Evolutionary conservation across 306 rosid species (phyloP).

Genomic region (Potentilla sterilis): DNA sequence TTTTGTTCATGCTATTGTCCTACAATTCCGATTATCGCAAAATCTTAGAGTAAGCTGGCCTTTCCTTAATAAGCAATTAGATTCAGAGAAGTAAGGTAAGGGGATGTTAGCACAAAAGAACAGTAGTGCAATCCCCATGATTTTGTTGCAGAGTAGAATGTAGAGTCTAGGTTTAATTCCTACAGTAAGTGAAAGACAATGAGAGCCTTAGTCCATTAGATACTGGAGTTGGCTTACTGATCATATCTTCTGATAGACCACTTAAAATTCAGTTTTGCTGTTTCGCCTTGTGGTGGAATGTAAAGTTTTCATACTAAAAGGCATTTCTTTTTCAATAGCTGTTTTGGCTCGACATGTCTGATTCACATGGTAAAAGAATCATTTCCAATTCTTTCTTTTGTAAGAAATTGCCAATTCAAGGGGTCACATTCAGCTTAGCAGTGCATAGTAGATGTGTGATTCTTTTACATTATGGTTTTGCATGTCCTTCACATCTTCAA

Average conservation of each 20-base stretch:
- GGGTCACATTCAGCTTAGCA: background rate
- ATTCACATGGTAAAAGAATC: background rate
- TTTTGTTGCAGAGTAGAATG: background rate
- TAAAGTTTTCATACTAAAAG: background rate
- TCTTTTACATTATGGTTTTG: constrained; percentile 1
- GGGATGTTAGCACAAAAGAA: background rate
- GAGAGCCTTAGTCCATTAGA: background rate
- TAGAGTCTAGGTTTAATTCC: background rate
- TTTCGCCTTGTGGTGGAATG: background rate
- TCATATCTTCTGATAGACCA: background rate
- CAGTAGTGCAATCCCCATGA: background rate
- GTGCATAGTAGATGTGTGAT: background rate
- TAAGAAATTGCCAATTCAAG: background rate
- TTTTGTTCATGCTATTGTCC: background rate
- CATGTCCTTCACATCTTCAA: constrained; percentile 3
- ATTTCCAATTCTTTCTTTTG: background rate
- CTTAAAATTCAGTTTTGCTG: background rate
- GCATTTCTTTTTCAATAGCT: background rate
- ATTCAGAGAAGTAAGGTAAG: background rate
- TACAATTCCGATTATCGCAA: constrained; percentile 9
- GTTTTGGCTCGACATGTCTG: background rate
- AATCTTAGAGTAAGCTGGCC: background rate
- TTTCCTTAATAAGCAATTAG: background rate
- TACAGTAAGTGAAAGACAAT: background rate
- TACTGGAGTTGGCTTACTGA: background rate